Conservation (phyloP, 192 early-diverging fungal species). For the Entophlyctis helioformis region DNA sequence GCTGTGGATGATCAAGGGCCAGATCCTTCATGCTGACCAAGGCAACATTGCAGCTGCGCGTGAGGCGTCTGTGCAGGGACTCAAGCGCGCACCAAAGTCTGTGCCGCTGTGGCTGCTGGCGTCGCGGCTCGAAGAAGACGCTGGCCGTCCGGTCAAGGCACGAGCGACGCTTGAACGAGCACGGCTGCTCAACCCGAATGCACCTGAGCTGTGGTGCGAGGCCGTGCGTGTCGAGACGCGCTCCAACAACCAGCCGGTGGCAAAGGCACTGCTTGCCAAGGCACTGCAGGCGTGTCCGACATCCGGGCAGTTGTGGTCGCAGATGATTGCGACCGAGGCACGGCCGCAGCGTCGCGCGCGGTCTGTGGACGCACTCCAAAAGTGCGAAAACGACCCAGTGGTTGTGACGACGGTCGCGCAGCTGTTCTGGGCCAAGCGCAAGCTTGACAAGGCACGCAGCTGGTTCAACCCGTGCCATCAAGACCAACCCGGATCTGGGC, state of each 20-base stretch:
- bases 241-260: conserved; percentile 53
- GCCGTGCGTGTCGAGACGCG: conserved; percentile 68
- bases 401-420: conserved; percentile 75
- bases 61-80: conserved; percentile 55
- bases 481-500: conserved; percentile 75
- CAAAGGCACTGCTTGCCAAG: conserved; percentile 67
- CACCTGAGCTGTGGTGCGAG: conserved; percentile 74
- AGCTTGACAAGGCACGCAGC: conserved; percentile 80
- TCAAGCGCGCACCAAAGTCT: conserved; percentile 66
- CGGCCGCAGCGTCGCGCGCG: conserved; percentile 77
- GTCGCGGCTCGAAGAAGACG: conserved; percentile 67
- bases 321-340: conserved; percentile 74
- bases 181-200: conserved; percentile 71
- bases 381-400: conserved; percentile 73
- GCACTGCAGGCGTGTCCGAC: conserved; percentile 87
- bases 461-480: conserved; percentile 83
- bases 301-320: conserved; percentile 78
- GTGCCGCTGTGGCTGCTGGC: conserved; percentile 71
- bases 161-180: conserved; percentile 76
- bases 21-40: conserved; percentile 54
- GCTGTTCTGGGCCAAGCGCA: conserved; percentile 87
- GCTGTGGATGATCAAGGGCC: conserved; percentile 89
- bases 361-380: conserved; percentile 82
- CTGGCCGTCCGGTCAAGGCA: conserved; percentile 54
- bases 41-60: conserved; percentile 52